Evolutionary conservation across 176 grass and related monocot genomes (phyloP).

Genomic region (Oryza nivara): DNA sequence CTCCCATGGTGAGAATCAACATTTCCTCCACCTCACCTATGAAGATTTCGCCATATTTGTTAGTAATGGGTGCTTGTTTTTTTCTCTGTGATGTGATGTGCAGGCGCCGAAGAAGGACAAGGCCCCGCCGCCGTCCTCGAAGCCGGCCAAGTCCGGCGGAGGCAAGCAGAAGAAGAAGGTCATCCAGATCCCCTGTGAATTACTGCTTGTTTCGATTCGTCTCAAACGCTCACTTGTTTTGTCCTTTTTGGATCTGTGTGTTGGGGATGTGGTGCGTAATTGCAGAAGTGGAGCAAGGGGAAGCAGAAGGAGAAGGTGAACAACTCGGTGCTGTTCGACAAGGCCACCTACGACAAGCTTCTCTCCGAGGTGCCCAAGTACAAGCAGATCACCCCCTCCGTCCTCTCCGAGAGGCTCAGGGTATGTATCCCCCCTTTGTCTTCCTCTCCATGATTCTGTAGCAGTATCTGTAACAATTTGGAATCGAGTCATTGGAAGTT

Average conservation of each 20-base stretch:
- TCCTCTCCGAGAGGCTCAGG: slow-evolving; percentile 63
- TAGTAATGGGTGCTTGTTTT: background rate
- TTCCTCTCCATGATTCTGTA: background rate
- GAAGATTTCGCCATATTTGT: background rate
- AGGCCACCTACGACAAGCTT: slow-evolving; percentile 62
- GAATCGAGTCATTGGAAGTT: background rate
- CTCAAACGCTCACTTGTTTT: background rate
- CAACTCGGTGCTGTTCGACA: slow-evolving; percentile 60
- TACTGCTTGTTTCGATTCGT: background rate
- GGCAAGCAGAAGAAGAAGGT: slow-evolving; percentile 76
- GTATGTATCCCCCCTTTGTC: slow-evolving; percentile 13
- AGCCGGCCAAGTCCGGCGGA: slow-evolving; percentile 63
- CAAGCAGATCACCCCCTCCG: slow-evolving; percentile 65
- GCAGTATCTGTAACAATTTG: background rate
- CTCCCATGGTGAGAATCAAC: background rate
- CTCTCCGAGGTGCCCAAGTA: slow-evolving; percentile 57
- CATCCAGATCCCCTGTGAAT: background rate
- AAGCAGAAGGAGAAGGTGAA: slow-evolving; percentile 78
- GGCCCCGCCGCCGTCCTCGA: slow-evolving; percentile 63
- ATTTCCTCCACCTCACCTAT: background rate
- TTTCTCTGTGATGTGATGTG: background rate
- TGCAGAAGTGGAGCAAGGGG: slow-evolving; percentile 78
- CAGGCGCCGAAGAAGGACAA: slow-evolving; percentile 74
- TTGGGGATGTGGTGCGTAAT: background rate
- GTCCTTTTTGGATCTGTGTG: background rate